These are phyloP conservation scores for Apostasia ramifera DNA, from an alignment of 106 monocot genomes.

Conservation along the genomic window DNA sequence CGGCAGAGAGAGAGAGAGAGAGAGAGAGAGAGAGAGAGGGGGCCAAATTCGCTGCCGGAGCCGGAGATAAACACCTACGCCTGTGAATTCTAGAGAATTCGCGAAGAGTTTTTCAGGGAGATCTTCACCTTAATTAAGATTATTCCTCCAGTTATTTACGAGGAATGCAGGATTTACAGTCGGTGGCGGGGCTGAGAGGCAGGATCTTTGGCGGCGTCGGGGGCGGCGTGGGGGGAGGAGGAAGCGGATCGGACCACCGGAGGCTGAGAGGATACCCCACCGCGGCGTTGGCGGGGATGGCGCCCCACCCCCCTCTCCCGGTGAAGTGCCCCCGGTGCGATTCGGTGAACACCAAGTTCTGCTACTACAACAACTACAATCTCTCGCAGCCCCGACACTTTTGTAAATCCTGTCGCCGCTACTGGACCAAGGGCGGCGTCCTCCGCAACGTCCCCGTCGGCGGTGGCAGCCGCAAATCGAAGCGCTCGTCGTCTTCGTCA, in stretches of 20 bases:
- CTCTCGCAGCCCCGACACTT: slow-evolving; percentile 67
- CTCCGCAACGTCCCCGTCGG: slow-evolving; percentile 90
- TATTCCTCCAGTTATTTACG: too few relatives aligned
- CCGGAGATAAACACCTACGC: too few relatives aligned
- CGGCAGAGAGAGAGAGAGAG: too few relatives aligned
- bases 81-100: too few relatives aligned
- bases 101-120: too few relatives aligned
- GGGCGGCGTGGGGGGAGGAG: neutral
- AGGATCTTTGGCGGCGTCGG: slow-evolving; percentile 13
- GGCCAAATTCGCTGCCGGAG: too few relatives aligned
- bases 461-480: slow-evolving; percentile 67
- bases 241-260: neutral
- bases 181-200: slow-evolving; percentile 11
- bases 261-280: neutral
- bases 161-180: slow-evolving; percentile 34
- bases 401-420: slow-evolving; percentile 78
- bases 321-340: slow-evolving; percentile 53
- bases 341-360: slow-evolving; percentile 69
- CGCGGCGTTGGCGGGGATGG: neutral
- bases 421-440: slow-evolving; percentile 86
- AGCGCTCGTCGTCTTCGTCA: slow-evolving; percentile 17
- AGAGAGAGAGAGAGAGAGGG: too few relatives aligned
- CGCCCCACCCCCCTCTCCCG: slow-evolving; percentile 2
- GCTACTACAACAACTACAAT: slow-evolving; percentile 88
- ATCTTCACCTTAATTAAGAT: too few relatives aligned